These are phyloP conservation scores for Austroboletus sp. DNA, from an alignment of 1,284 basidiomycete genomes.

Conservation along the genomic window DNA sequence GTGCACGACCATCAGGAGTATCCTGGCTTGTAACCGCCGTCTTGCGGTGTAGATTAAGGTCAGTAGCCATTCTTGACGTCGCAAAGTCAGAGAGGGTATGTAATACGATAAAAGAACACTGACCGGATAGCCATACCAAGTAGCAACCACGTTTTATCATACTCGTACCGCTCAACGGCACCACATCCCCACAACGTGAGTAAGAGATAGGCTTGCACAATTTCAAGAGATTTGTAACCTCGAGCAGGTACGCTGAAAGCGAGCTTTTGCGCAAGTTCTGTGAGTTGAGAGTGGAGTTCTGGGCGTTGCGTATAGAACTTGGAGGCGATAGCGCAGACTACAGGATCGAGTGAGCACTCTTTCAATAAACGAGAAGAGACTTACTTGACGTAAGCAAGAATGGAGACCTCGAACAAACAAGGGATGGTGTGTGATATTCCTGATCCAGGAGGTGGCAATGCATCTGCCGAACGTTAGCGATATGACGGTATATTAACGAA, in stretches of 20 bases:
- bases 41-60: conserved; percentile 91
- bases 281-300: conserved; percentile 76
- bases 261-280: conserved; percentile 83
- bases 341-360: conserved; percentile 5
- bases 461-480: conserved; percentile 42
- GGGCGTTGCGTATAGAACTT: conserved; percentile 82
- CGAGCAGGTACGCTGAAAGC: conserved; percentile 80
- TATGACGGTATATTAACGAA: conserved; percentile 2
- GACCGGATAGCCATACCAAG: conserved; percentile 83
- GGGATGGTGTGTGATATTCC: conserved; percentile 84
- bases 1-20: conserved; percentile 65
- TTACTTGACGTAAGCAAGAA: conserved; percentile 87
- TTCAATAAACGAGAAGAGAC: conserved; percentile 30
- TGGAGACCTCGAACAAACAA: conserved; percentile 86
- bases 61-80: conserved; percentile 78
- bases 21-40: conserved; percentile 63
- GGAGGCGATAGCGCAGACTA: conserved; percentile 89
- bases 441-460: conserved; percentile 72
- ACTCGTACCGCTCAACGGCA: conserved; percentile 91
- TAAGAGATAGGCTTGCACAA: conserved; percentile 84
- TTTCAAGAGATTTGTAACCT: conserved; percentile 93
- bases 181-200: conserved; percentile 81
- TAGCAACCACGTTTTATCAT: conserved; percentile 91
- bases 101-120: conserved; percentile 4
- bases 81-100: conserved; percentile 6